A percentile compares a stretch with the other conserved stretches of the same genome.
Conservation (phyloP, 768 basidiomycete species). For the Symmetrospora coprosmae region DNA sequence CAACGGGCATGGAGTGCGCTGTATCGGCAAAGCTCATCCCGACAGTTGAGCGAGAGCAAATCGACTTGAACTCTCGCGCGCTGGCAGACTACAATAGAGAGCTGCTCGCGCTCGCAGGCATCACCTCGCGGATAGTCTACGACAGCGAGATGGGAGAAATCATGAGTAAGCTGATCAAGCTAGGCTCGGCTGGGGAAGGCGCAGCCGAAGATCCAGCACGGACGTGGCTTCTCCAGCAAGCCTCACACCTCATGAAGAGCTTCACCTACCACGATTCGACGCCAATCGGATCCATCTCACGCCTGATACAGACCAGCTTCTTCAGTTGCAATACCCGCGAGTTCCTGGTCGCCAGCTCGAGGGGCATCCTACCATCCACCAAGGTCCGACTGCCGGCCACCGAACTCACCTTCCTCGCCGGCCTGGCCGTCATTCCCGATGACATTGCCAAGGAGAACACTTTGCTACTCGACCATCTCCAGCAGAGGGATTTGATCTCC, state of each 20-base stretch:
- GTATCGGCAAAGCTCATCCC: constrained; percentile 77
- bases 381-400: constrained; percentile 62
- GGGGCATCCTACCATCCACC: constrained; percentile 53
- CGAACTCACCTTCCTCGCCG: constrained; percentile 61
- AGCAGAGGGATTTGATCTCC: constrained; percentile 52
- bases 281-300: constrained; percentile 64
- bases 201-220: background rate
- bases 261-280: constrained; percentile 82
- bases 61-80: constrained; percentile 28
- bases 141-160: constrained; percentile 61
- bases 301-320: constrained; percentile 59
- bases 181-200: background rate
- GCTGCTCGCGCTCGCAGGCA: constrained; percentile 67
- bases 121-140: constrained; percentile 66
- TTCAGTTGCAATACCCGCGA: constrained; percentile 49
- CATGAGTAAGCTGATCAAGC: constrained; percentile 10
- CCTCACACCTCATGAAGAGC: constrained; percentile 68
- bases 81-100: constrained; percentile 64
- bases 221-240: constrained; percentile 46
- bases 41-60: constrained; percentile 86
- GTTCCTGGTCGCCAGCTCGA: constrained; percentile 60
- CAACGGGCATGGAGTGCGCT: constrained; percentile 62
- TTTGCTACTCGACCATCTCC: constrained; percentile 51
- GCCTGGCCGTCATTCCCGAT: constrained; percentile 58
- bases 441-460: constrained; percentile 47